These are phyloP conservation scores for Arthrocladium fulminans DNA, from an alignment of 2,329 filamentous ascomycete species.

Conservation along the genomic window DNA sequence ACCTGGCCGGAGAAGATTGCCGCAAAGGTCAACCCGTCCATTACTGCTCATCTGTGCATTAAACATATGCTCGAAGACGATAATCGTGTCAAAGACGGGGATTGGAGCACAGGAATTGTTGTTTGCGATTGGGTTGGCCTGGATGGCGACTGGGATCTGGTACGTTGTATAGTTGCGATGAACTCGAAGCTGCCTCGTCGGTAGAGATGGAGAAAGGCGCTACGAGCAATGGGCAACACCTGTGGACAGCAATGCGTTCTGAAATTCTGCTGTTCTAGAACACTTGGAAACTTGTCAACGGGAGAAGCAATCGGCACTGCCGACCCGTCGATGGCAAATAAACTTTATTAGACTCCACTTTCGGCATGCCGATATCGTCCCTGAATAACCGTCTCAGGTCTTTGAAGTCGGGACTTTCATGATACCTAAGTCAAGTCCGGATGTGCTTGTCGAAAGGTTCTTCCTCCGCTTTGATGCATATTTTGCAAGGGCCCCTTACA, in stretches of 20 bases:
- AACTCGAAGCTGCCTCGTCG: constrained; percentile 47
- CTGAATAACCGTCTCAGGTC: neutral
- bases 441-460: neutral
- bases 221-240: too few relatives aligned
- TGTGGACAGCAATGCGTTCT: too few relatives aligned
- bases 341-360: too few relatives aligned
- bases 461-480: neutral
- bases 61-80: constrained; percentile 36
- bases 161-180: constrained; percentile 81
- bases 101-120: constrained; percentile 75
- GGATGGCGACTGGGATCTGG: constrained; percentile 81
- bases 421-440: neutral
- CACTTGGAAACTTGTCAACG: too few relatives aligned
- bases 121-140: constrained; percentile 90
- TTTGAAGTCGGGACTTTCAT: neutral
- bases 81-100: constrained; percentile 43
- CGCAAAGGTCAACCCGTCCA: constrained; percentile 72
- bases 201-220: neutral
- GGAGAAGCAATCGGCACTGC: too few relatives aligned
- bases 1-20: constrained; percentile 95
- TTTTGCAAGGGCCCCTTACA: neutral
- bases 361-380: constrained; percentile 5
- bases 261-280: too few relatives aligned
- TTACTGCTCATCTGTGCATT: constrained; percentile 50
- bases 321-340: too few relatives aligned